phyloP scores from a whole-genome alignment of 164 flowering plant genomes.

The Protea cynaroides region DNA sequence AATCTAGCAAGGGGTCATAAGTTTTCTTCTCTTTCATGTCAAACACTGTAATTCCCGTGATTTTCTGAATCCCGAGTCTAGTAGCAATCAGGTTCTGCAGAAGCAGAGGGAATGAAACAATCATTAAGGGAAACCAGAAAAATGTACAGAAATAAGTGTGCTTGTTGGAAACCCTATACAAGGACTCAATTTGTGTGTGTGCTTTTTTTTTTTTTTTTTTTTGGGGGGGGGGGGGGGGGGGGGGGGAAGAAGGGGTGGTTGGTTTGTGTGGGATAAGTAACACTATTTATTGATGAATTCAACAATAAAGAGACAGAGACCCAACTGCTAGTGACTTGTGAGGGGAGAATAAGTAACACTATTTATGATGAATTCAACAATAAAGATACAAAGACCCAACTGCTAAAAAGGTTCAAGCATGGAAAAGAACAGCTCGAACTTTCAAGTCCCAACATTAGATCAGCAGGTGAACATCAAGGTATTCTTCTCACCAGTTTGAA shows the following conservation, averaged over 20 bases:
- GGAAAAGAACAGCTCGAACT: not conserved
- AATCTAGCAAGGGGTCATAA: conserved; percentile 60
- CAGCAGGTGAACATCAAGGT: conserved; percentile 1
- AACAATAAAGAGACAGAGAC: no score
- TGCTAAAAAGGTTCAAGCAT: not conserved
- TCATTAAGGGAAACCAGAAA: not conserved
- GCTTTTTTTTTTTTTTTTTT: no score
- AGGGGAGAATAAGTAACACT: no score
- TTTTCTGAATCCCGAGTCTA: conserved; percentile 78
- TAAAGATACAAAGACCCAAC: not conserved
- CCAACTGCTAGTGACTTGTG: not conserved
- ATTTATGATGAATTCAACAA: no score
- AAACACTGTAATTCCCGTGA: conserved; percentile 68
- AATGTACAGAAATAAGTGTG: no score
- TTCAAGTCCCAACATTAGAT: not conserved
- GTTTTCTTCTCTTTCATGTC: conserved; percentile 59
- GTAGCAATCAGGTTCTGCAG: conserved; percentile 85
- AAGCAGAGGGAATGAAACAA: conserved; percentile 1
- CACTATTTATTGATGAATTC: no score
- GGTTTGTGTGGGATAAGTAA: no score
- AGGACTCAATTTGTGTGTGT: no score
- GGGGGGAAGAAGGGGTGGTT: no score
- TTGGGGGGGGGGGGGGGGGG: no score
- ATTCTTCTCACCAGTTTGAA: conserved; percentile 63
- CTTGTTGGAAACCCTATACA: no score